Evolutionary conservation across 345 rosid genomes (phyloP).

Genomic region (Raphanus raphanistrum): DNA sequence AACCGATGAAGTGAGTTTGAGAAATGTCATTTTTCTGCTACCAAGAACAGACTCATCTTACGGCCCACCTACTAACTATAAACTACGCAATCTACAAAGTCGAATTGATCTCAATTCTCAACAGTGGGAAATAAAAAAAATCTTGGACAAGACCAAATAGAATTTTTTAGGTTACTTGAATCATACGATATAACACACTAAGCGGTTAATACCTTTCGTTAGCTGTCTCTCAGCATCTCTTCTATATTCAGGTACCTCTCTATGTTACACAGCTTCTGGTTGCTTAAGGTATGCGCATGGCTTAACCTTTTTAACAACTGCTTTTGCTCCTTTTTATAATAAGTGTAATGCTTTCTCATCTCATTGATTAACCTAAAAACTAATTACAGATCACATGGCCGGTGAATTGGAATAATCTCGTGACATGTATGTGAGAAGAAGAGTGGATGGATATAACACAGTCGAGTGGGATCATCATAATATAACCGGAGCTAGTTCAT

Average conservation of each 20-base stretch:
- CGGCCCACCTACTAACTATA: not conserved
- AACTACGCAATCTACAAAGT: not conserved
- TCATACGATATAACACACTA: not conserved
- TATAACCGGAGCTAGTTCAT: conserved; percentile 47
- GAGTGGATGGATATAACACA: not conserved
- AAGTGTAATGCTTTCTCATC: not conserved
- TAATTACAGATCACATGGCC: conserved; percentile 6
- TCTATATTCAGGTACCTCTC: not conserved
- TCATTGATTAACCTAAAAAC: conserved; percentile 20
- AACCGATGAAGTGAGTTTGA: not conserved
- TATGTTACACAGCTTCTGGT: conserved; percentile 16
- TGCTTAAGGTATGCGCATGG: conserved; percentile 62
- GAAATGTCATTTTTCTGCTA: not conserved
- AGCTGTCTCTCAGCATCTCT: conserved; percentile 1
- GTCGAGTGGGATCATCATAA: conserved; percentile 39
- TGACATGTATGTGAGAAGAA: not conserved
- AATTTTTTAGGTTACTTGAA: not conserved
- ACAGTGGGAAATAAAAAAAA: not conserved
- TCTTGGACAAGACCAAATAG: not conserved
- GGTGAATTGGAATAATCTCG: not conserved
- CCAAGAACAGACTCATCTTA: not conserved
- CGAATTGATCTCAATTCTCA: not conserved
- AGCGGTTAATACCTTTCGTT: not conserved
- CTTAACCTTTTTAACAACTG: not conserved
- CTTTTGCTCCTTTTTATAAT: conserved; percentile 12